Evolutionary conservation across 2,329 filamentous ascomycete genomes (phyloP).

Genomic region (Leptosphaerulina australis): DNA sequence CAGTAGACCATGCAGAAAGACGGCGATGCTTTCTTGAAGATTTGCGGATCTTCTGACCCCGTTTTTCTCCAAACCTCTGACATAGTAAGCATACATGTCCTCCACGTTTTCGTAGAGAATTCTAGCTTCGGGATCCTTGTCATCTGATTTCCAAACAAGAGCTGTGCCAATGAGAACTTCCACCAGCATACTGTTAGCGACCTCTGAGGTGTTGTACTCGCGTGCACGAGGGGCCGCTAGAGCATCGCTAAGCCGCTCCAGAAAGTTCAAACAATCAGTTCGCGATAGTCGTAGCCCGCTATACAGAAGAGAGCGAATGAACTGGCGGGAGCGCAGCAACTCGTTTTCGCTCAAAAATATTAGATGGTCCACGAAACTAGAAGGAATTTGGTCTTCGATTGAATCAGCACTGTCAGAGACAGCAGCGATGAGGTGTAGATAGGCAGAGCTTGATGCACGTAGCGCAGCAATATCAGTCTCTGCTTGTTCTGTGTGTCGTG

Average conservation of each 20-base stretch:
- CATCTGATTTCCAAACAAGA: conserved; percentile 31
- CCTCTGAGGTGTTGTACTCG: conserved; percentile 47
- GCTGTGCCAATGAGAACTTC: conserved; percentile 42
- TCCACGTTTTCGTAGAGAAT: conserved; percentile 67
- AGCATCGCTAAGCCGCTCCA: conserved; percentile 40
- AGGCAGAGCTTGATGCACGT: conserved; percentile 38
- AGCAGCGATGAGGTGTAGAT: conserved; percentile 37
- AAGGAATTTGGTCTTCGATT: conserved; percentile 28
- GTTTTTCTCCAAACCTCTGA: conserved; percentile 68
- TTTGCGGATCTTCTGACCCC: conserved; percentile 69
- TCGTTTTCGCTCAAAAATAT: conserved; percentile 36
- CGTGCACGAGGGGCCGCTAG: conserved; percentile 43
- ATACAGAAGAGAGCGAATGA: conserved; percentile 36
- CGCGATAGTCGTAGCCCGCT: conserved; percentile 31
- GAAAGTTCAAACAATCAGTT: conserved; percentile 34
- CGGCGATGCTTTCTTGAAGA: conserved; percentile 70
- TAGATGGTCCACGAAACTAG: conserved; percentile 37
- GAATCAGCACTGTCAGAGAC: conserved; percentile 18
- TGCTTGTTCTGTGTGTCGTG: conserved; percentile 55
- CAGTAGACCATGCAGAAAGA: conserved; percentile 73
- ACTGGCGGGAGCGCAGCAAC: conserved; percentile 38
- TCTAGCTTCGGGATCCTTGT: conserved; percentile 34
- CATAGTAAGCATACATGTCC: conserved; percentile 80
- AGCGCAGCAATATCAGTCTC: conserved; percentile 36
- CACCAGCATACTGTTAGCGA: conserved; percentile 46